These are phyloP conservation scores for Xylaria bambusicola DNA, from an alignment of 495 filamentous ascomycete species.

Conservation along the genomic window DNA sequence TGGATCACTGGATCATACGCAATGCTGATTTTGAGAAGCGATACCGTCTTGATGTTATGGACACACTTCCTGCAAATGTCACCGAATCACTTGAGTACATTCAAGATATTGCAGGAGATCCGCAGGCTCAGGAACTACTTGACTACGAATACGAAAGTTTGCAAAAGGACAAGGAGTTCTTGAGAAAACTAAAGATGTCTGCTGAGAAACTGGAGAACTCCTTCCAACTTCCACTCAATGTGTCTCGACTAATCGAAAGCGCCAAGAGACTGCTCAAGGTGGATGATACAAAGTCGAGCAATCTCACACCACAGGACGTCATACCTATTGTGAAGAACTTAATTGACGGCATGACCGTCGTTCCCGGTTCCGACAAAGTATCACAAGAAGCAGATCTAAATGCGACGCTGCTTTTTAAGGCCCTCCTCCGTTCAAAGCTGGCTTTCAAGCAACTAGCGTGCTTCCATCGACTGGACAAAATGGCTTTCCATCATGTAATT, in stretches of 20 bases:
- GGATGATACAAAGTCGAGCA: constrained; percentile 77
- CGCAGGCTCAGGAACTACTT: constrained; percentile 77
- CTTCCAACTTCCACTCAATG: constrained; percentile 90
- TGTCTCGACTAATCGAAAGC: constrained; percentile 85
- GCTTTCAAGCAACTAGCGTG: constrained; percentile 89
- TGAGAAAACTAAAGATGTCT: constrained; percentile 59
- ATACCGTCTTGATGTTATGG: constrained; percentile 96
- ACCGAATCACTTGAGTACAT: constrained; percentile 82
- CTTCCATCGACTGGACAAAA: constrained; percentile 79
- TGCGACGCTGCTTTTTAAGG: constrained; percentile 87
- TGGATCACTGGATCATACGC: constrained; percentile 81
- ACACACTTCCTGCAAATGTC: constrained; percentile 58
- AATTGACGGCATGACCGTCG: constrained; percentile 74
- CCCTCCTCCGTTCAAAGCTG: constrained; percentile 82
- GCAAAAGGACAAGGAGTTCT: constrained; percentile 67
- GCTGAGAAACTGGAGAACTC: constrained; percentile 68
- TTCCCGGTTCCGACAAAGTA: constrained; percentile 79
- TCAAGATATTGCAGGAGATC: constrained; percentile 81
- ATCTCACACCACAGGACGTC: constrained; percentile 86
- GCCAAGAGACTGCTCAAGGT: constrained; percentile 89
- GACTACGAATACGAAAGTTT: constrained; percentile 89
- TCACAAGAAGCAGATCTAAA: constrained; percentile 86
- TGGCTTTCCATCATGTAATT: constrained; percentile 89
- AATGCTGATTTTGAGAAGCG: constrained; percentile 70
- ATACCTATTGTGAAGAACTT: constrained; percentile 78